Base-by-base conservation (phyloP, 2,329 filamentous ascomycete species). In the Claviceps arundinis region DNA sequence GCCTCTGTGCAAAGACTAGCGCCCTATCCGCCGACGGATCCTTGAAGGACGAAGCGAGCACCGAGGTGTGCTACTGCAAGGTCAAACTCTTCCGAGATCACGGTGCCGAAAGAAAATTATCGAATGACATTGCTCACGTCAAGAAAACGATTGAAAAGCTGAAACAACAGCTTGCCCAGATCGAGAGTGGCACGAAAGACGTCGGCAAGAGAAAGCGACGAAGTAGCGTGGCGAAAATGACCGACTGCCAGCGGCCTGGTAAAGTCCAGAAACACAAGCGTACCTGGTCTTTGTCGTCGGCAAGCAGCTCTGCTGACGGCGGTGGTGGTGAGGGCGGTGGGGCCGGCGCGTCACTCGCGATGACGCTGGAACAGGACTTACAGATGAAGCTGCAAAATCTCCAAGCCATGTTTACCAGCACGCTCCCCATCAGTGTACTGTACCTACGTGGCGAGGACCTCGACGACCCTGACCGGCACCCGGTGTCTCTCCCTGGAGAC, bases 1-100 rank as follows among this genome's bases (percentile, higher is more conserved):
- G 93, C 52, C 77, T 97, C 0, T 97, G 91, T 66, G 83, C 90
- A 14, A 97, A 97, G 69, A 97, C 93, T 0, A 85, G 86, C 57
- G 68, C 83, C 11, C 54, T 91, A 1, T 70, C 76, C 0, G 69
- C 74, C 16, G 75, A 76, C 26, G 69, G 74, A 8, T 73, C 75
- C 1, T 71, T 73, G 14, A 69, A 71, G 4, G 66, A 73, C 1
- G 73, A 71, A 30, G 65, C 70, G 16, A 71, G 61, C 37, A 58
- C 80, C 1, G 90, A 97, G 66, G 83, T 95, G 22, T 91, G 87
- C 66, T 97, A 85, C 68, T 95, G 91, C 76, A 96, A 95, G 68
- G 91, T 96, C 55, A 97, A 97, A 68, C 80, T 97, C 2, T 97
- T 97, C 75, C 81, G 91, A 56, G 91, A 97, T 63, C 93, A 97